Evolutionary conservation across 305 asterid species (phyloP).

Genomic region (Solanum hybrid): DNA sequence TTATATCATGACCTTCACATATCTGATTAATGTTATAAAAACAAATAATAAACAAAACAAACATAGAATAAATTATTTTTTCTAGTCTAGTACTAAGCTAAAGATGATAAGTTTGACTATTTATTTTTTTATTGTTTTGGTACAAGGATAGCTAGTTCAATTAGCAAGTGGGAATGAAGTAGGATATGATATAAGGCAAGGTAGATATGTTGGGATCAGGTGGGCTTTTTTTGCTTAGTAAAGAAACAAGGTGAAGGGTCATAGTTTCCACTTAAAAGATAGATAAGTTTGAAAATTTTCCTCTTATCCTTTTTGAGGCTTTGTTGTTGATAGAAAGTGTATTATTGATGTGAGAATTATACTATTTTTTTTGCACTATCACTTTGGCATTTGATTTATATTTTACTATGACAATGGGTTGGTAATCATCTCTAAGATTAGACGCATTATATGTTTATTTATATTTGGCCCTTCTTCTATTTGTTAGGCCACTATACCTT

Average conservation of each 20-base stretch:
- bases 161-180: background rate
- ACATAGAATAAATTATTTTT: background rate
- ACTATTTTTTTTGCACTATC: background rate
- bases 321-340: background rate
- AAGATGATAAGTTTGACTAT: background rate
- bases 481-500: background rate
- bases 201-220: slow-evolving; percentile 2
- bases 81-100: background rate
- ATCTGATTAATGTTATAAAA: background rate
- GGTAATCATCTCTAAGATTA: slow-evolving; percentile 1
- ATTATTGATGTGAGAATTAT: background rate
- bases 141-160: background rate
- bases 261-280: background rate
- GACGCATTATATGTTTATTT: background rate
- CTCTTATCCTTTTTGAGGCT: slow-evolving; percentile 1
- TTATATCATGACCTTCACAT: background rate
- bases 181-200: background rate
- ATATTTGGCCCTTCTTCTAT: background rate
- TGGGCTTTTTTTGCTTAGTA: background rate
- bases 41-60: background rate
- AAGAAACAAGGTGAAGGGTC: background rate
- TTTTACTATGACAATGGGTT: background rate
- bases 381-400: background rate
- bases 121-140: background rate
- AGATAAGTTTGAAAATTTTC: background rate